Evolutionary conservation across 192 early-diverging fungal genomes (phyloP), one percentile per base, ranked within the genome.

Genomic region (Allomyces arbusculus): DNA sequence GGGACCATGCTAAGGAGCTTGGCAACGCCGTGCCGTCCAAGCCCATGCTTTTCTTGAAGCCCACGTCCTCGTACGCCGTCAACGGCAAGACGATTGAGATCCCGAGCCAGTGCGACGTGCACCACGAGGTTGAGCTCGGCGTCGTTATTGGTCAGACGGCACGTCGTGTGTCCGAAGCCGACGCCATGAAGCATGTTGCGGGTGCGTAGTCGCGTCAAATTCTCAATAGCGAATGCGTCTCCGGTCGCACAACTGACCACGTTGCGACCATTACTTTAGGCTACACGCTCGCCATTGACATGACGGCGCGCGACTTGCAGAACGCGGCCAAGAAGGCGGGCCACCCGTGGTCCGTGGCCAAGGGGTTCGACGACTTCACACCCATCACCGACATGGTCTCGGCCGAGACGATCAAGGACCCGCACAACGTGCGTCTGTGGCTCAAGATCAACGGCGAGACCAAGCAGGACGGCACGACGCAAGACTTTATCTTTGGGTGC

Each of bases 41-140:
- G 10, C 95, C 95, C 23, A 86, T 95, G 70, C 89, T 93, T 73
- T 97, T 97, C 74, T 79, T 97, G 45, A 97, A 97, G 79, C 93
- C 93, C 23, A 84, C 89, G 1, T 85, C 88, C 45, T 89, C 89
- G 24, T 91, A 86, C 70, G 74, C 91, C 44, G 62, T 73, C 10
- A 77, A 80, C 44, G 86, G 85, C 12, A 77, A 81, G 14, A 74
- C 69, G 67, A 87, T 97, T 44, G 91, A 93, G 69, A 80, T 93
- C 45, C 94, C 92, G 3, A 69, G 72, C 23, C 88, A 84, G 11
- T 81, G 80, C 67, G 77, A 80, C 45, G 88, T 94, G 16, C 90
- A 94, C 73, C 91, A 94, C 72, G 93, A 94, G 66, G 70, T 97
- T 40, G 94, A 97, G 76, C 87, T 97, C 20, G 92, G 86, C 45